phyloP scores from a whole-genome alignment of 2,329 filamentous ascomycete genomes.

The Botryotinia globosa region DNA sequence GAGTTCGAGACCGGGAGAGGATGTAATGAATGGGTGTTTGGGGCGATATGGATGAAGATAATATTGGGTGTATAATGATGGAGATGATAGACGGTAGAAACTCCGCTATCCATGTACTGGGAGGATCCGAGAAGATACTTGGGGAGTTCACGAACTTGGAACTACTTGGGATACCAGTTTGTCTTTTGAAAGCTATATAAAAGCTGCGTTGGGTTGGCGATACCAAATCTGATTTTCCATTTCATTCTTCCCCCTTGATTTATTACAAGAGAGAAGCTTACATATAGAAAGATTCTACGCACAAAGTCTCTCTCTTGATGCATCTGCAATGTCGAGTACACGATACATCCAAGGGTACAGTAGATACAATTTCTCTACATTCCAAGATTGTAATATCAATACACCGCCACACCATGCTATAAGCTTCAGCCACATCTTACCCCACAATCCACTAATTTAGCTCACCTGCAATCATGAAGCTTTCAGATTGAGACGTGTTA shows the following conservation, averaged over 20 bases:
- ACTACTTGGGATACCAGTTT: slow-evolving; percentile 2
- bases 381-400: not conserved
- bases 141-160: not conserved
- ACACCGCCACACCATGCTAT: not conserved
- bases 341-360: not conserved
- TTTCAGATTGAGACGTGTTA: slow-evolving; percentile 28
- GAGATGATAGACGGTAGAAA: not conserved
- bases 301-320: not conserved
- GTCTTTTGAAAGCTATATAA: not conserved
- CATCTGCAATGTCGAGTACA: not conserved
- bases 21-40: not conserved
- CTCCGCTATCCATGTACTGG: not conserved
- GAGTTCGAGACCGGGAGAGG: not conserved
- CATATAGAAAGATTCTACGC: not conserved
- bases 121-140: not conserved
- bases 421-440: slow-evolving; percentile 26
- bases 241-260: not conserved
- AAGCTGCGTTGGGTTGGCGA: not conserved
- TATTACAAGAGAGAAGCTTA: not conserved
- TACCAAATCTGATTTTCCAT: not conserved
- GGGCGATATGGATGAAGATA: not conserved
- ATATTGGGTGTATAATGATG: not conserved
- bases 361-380: not conserved
- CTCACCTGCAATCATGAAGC: slow-evolving; percentile 14
- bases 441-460: slow-evolving; percentile 27